Base-by-base conservation (phyloP, 2,329 filamentous ascomycete genomes). In the Aspergillus niger region DNA sequence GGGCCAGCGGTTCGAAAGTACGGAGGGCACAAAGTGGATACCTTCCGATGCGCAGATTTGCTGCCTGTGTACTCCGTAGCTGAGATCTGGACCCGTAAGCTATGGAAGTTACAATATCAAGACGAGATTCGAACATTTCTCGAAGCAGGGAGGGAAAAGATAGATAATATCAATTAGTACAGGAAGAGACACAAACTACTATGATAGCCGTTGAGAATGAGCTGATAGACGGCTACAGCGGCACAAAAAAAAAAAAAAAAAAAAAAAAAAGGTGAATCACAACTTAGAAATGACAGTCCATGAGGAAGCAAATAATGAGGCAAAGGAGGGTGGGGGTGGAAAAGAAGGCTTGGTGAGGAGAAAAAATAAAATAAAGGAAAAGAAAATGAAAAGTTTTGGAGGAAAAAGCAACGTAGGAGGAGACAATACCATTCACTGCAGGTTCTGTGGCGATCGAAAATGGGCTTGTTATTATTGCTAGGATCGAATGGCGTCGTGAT, bases 191-290 rank as follows among this genome's bases (percentile, higher is more conserved):
- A 44, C 11, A 24, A 13, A 8, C 20, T 24, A 20, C n/a, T 43
- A 24, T 11, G 17, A 26, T 53, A 26, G 39, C 17, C 49, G 47
- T 17, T 43, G 8, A 26, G 8, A 57, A 8, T 13, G 1, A 43
- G 24, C 30, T 32, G 28, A 30, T 22, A 30, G 28, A 58, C 63
- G 63, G 60, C 54, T 64, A 59, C 55, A 57, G 62, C 62, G 62
- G 60, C 54, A 64, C 49, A 44, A 43, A 22, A 47, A 38, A 36
- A 36, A 36, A 20, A 20, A 20, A 20, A 20, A 20, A 20, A 20
- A 20, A 20, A 20, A 20, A 20, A 20, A 20, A 20, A 20, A 2
- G 32, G 32, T 10, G 32, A 36, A 36, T 36, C 32, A 36, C 2
- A 36, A 36, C 11, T 13, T 15, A 11, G 11, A 13, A 36, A 11